Conservation (phyloP, 371 early-diverging fungal genomes). For the Basidiobolus meristosporus region DNA sequence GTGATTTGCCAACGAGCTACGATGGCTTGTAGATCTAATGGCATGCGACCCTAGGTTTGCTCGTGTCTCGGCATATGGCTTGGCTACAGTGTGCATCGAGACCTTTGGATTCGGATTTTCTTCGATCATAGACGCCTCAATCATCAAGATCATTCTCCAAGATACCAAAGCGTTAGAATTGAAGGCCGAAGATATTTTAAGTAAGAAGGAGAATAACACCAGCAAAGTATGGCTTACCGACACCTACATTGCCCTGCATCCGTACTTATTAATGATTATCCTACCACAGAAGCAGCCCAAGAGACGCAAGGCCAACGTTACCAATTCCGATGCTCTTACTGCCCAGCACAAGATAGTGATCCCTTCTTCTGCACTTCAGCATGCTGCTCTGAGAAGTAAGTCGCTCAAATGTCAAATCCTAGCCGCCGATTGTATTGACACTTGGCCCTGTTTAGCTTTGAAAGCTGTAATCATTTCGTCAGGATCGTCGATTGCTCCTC, state of each 20-base stretch:
- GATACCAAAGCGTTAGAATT: constrained; percentile 6
- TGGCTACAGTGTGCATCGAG: background rate
- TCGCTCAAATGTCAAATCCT: background rate
- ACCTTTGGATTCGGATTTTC: background rate
- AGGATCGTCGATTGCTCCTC: constrained; percentile 1
- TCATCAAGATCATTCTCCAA: constrained; percentile 9
- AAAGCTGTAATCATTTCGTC: constrained; percentile 1
- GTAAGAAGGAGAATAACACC: background rate
- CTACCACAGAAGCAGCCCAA: constrained; percentile 6
- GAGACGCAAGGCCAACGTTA: constrained; percentile 15
- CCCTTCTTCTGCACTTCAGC: constrained; percentile 1
- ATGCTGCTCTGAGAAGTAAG: constrained; percentile 5
- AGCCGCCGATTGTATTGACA: background rate
- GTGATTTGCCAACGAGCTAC: too few species aligned
- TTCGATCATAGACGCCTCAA: background rate
- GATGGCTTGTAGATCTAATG: background rate
- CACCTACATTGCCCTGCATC: background rate
- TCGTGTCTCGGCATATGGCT: background rate
- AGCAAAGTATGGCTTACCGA: background rate
- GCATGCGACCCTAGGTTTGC: background rate
- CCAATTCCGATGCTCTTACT: constrained; percentile 11
- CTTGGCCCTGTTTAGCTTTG: constrained; percentile 1
- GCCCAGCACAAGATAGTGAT: background rate
- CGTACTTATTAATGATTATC: background rate
- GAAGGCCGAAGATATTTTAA: background rate